Evolutionary conservation across 2,329 filamentous ascomycete genomes (phyloP).

Genomic region (Pezicula neosporulosa): DNA sequence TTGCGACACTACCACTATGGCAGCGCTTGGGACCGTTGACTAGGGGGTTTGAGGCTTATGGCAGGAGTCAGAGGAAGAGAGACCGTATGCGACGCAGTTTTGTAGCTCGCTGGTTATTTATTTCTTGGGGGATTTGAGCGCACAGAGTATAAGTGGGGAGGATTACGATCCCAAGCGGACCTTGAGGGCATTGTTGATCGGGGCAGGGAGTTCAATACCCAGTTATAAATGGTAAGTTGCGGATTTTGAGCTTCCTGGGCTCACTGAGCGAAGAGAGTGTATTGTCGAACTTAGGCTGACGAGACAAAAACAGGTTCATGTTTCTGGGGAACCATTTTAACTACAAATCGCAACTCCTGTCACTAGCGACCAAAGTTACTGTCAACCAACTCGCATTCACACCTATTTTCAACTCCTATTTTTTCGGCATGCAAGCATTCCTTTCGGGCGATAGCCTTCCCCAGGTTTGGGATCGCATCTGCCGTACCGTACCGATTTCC

Average conservation of each 20-base stretch:
- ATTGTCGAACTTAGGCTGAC: background rate
- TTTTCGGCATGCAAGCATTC: conserved; percentile 76
- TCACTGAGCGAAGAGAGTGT: background rate
- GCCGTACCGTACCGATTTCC: conserved; percentile 71
- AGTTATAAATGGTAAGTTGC: conserved; percentile 71
- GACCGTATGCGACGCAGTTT: conserved; percentile 79
- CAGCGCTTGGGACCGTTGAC: conserved; percentile 56
- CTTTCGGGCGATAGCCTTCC: conserved; percentile 62
- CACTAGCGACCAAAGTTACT: conserved; percentile 71
- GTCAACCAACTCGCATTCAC: conserved; percentile 82
- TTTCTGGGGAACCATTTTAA: conserved; percentile 83
- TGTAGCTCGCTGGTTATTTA: conserved; percentile 75
- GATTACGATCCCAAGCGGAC: conserved; percentile 70
- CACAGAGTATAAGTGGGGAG: conserved; percentile 62
- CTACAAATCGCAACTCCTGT: conserved; percentile 68
- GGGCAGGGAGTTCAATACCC: conserved; percentile 70
- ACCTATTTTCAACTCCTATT: conserved; percentile 78
- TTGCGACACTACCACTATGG: conserved; percentile 42
- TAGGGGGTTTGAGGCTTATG: conserved; percentile 55
- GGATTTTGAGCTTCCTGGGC: background rate
- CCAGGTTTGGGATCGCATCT: conserved; percentile 68
- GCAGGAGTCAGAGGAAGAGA: conserved; percentile 62
- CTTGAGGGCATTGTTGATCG: conserved; percentile 69
- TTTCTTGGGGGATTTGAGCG: conserved; percentile 71
- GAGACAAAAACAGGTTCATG: conserved; percentile 56